phyloP scores from a whole-genome alignment of 257 asterid genomes.

The Hygrophila difformis region DNA sequence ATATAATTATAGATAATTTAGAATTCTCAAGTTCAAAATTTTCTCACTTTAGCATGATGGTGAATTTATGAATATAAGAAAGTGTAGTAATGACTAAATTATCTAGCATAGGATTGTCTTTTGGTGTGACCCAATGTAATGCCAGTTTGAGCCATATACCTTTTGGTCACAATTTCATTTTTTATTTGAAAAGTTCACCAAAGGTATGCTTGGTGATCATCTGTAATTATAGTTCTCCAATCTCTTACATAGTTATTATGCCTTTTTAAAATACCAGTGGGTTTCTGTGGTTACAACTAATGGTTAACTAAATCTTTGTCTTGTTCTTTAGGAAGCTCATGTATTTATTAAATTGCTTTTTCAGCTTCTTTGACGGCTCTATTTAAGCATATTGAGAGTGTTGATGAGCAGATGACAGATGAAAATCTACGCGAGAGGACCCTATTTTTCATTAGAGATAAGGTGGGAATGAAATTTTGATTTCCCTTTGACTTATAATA shows the following conservation, averaged over 20 bases:
- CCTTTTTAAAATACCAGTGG: not conserved
- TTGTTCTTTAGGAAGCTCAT: conserved; percentile 12
- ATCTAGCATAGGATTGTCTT: too few species aligned
- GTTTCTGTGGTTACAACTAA: conserved; percentile 12
- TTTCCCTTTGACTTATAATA: conserved; percentile 12
- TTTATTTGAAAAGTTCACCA: not conserved
- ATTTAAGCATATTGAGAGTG: conserved; percentile 87
- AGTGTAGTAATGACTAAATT: too few species aligned
- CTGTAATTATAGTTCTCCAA: not conserved
- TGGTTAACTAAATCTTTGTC: conserved; percentile 9
- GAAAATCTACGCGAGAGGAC: conserved; percentile 92
- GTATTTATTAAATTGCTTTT: conserved; percentile 17
- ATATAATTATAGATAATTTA: too few species aligned
- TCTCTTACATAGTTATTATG: not conserved
- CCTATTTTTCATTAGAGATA: conserved; percentile 68
- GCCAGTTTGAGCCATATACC: not conserved
- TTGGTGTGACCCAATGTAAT: conserved; percentile 6
- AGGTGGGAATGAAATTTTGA: conserved; percentile 38
- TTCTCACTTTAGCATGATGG: conserved; percentile 2
- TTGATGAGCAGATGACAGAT: conserved; percentile 81
- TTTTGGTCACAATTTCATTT: not conserved
- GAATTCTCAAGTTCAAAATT: too few species aligned
- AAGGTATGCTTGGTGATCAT: conserved; percentile 7
- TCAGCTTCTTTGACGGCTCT: conserved; percentile 91
- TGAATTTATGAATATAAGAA: too few species aligned